Evolutionary conservation across 148 eudicot species (phyloP), one percentile per base, ranked within the genome.

Genomic region (Chenopodium quinoa): DNA sequence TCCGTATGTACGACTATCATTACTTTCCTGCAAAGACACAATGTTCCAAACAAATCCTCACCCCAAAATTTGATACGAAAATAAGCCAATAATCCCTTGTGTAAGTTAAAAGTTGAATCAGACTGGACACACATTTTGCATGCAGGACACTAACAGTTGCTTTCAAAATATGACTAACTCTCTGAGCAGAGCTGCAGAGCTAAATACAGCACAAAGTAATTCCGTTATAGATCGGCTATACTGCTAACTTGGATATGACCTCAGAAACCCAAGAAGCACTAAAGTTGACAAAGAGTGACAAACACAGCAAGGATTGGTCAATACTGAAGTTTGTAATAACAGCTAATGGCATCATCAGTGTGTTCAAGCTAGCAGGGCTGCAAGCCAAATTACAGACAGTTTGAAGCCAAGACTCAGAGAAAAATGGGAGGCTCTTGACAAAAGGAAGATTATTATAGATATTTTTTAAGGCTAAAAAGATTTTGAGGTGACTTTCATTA

Each of bases 1-100:
- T 27, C 86, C 86, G 19, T 25, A 83, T 69, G 79, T 69, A 56
- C 86, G 79, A 23, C 86, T 83, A 46, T 83, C 86, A 23, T 79
- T 68, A 10, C 71, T 44, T 77, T 83, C 82, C 86, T 83, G 82
- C 76, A 75, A 54, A 79, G 54, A 75, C 19, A 13, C 7, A 19
- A n/a, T 71, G 56, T 34, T 29, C 29, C 54, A 29, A 63, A 54
- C 48, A 20, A 50, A 47, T 52, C 84, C 62, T 56, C 7, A 3
- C 0, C 1, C 20, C 22, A 2, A 17, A 54, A 3, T 54, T 54
- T 54, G 9, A 37, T 19, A 16, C n/a, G 27, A 9, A 4, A 37
- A 37, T 34, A 71, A 37, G 5, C 46, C 37, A 37, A 40, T 37
- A 71, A 19, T 7, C 47, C 37, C 27, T 40, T 34, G 50, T 70